phyloP scores from a whole-genome alignment of 83 land plant species.

The Picea abies region DNA sequence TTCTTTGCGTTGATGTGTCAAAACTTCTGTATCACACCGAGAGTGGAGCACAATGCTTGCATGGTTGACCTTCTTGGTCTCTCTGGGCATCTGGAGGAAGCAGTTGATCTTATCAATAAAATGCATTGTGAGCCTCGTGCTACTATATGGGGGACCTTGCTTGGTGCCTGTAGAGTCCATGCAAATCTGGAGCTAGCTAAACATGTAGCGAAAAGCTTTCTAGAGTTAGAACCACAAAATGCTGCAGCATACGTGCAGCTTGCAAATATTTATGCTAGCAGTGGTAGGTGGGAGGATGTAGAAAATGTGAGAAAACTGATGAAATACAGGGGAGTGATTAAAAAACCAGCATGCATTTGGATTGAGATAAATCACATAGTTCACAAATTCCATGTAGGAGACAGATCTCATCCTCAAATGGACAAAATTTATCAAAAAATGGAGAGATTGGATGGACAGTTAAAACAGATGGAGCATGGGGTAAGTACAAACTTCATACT shows the following conservation, averaged over 20 bases:
- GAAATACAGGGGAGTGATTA: slow-evolving; percentile 5
- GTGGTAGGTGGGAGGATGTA: slow-evolving; percentile 3
- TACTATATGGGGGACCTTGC: slow-evolving; percentile 4
- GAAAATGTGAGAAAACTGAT: neutral
- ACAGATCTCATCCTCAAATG: neutral
- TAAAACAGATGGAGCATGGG: neutral
- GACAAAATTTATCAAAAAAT: neutral
- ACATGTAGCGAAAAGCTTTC: neutral
- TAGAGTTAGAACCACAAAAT: slow-evolving; percentile 6
- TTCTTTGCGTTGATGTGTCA: neutral
- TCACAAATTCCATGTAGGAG: slow-evolving; percentile 6
- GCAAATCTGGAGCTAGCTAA: slow-evolving; percentile 2
- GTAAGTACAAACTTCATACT: neutral
- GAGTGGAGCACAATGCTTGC: slow-evolving; percentile 30
- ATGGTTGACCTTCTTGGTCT: slow-evolving; percentile 39
- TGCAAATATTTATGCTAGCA: slow-evolving; percentile 5
- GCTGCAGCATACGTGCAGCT: neutral
- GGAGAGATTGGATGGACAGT: neutral
- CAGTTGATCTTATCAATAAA: neutral
- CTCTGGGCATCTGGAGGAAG: neutral
- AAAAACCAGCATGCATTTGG: neutral
- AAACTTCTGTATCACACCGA: slow-evolving; percentile 9
- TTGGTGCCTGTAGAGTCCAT: slow-evolving; percentile 5
- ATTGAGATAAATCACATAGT: slow-evolving; percentile 9
- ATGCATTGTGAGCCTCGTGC: slow-evolving; percentile 6